These are phyloP conservation scores for Sugiyamaella americana DNA, from an alignment of 805 yeast species.

Conservation along the genomic window DNA sequence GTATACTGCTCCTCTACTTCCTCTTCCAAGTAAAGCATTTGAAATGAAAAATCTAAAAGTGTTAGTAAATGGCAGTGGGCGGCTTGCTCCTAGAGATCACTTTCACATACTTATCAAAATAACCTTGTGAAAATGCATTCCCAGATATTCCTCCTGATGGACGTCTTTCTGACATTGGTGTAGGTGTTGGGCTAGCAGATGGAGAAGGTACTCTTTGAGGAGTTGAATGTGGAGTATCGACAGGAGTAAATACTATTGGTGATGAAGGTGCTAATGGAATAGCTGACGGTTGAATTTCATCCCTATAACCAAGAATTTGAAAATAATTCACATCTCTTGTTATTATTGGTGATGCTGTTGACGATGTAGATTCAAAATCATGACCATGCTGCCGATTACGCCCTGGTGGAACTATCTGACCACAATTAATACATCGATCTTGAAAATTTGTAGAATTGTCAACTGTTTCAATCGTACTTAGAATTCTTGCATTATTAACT, in stretches of 20 bases:
- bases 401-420: slow-evolving; percentile 11
- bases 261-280: background rate
- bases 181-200: background rate
- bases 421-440: slow-evolving; percentile 16
- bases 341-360: background rate
- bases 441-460: background rate
- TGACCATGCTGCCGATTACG: background rate
- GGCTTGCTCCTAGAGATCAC: background rate
- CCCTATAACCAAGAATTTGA: slow-evolving; percentile 15
- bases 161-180: background rate
- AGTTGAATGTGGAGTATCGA: background rate
- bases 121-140: slow-evolving; percentile 69
- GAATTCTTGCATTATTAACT: slow-evolving; percentile 12
- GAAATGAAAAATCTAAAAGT: slow-evolving; percentile 48
- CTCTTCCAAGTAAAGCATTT: slow-evolving; percentile 61
- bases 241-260: background rate
- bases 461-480: slow-evolving; percentile 2
- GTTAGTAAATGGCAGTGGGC: background rate
- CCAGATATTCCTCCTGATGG: slow-evolving; percentile 19
- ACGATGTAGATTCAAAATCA: background rate
- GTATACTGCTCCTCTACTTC: slow-evolving; percentile 79
- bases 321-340: slow-evolving; percentile 17
- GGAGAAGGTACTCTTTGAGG: background rate
- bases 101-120: slow-evolving; percentile 26
- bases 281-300: background rate